Percentiles rank a stretch among this genome's conserved stretches.
These are phyloP conservation scores for Dothideomycetes sp. DNA, from an alignment of 2,329 filamentous ascomycete genomes.

Conservation along the genomic window DNA sequence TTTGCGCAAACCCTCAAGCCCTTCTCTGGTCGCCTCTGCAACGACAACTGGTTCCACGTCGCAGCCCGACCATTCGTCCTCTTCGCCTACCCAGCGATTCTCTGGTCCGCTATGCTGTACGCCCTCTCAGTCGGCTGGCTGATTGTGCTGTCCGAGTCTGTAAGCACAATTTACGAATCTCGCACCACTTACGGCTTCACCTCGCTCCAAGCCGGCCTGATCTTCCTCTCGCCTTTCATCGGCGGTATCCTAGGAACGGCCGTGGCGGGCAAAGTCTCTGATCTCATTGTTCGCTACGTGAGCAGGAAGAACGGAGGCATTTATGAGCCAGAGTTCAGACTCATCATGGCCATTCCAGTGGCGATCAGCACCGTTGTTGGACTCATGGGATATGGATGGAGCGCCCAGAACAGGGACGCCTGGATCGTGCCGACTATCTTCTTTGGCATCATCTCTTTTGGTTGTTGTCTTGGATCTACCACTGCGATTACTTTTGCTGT, in stretches of 20 bases:
- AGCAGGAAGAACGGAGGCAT: constrained; percentile 78
- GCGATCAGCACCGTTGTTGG: constrained; percentile 69
- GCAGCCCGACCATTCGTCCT: constrained; percentile 73
- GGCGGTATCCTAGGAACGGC: constrained; percentile 84
- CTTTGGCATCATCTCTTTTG: constrained; percentile 86
- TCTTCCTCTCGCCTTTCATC: constrained; percentile 84
- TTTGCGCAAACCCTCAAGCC: constrained; percentile 64
- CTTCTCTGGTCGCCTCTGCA: constrained; percentile 66
- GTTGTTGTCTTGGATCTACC: constrained; percentile 79
- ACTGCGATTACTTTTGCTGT: constrained; percentile 91
- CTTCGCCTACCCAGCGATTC: constrained; percentile 74
- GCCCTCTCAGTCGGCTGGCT: constrained; percentile 86
- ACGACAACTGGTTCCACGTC: constrained; percentile 71
- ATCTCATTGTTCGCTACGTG: constrained; percentile 74
- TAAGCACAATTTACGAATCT: constrained; percentile 68
- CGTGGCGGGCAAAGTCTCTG: constrained; percentile 78
- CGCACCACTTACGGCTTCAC: constrained; percentile 66
- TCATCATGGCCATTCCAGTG: constrained; percentile 79
- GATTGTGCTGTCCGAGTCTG: constrained; percentile 83
- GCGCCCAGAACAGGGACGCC: constrained; percentile 57
- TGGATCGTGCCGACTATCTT: constrained; percentile 94
- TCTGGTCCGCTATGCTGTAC: constrained; percentile 82
- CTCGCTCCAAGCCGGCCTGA: constrained; percentile 67
- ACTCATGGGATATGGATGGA: constrained; percentile 96
- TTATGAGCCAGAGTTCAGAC: constrained; percentile 87